Evolutionary conservation across 495 filamentous ascomycete genomes (phyloP).

Genomic region (Podospora fimiseda): DNA sequence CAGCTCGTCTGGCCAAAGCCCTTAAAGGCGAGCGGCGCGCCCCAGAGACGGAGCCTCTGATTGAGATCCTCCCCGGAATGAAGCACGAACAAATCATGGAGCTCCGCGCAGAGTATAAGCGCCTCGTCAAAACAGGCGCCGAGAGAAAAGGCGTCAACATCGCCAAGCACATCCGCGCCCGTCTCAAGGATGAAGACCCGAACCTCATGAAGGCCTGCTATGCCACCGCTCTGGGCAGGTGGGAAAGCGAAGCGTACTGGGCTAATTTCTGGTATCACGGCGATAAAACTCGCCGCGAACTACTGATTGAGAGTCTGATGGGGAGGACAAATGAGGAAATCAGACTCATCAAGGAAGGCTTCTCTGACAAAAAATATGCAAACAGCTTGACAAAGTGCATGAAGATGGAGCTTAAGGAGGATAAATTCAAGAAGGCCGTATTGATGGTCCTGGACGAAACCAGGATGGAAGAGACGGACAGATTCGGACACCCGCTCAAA

Average conservation of each 20-base stretch:
- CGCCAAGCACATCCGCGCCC: conserved; percentile 87
- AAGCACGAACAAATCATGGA: conserved; percentile 79
- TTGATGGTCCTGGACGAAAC: conserved; percentile 73
- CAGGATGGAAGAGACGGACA: conserved; percentile 70
- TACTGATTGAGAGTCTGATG: conserved; percentile 89
- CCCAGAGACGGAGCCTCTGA: conserved; percentile 62
- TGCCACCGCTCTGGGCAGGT: conserved; percentile 80
- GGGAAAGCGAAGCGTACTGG: conserved; percentile 96
- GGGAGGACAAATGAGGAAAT: conserved; percentile 83
- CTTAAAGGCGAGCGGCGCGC: conserved; percentile 61
- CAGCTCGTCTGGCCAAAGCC: conserved; percentile 64
- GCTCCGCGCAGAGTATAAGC: conserved; percentile 83
- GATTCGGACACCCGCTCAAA: conserved; percentile 32
- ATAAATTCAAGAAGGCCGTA: conserved; percentile 92
- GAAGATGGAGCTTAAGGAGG: conserved; percentile 82
- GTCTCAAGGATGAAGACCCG: conserved; percentile 58
- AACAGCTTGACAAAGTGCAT: conserved; percentile 79
- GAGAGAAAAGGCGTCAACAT: conserved; percentile 84
- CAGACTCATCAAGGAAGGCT: conserved; percentile 83
- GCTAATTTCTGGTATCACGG: conserved; percentile 98
- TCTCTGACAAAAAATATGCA: conserved; percentile 86
- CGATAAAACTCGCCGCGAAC: conserved; percentile 71
- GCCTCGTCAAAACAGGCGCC: conserved; percentile 62
- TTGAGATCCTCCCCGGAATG: conserved; percentile 76
- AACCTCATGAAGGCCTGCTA: conserved; percentile 83